A percentile compares a stretch with the other conserved stretches of the same genome.
These are phyloP conservation scores for Iberis pinnata DNA, from an alignment of 345 rosid genomes.

Conservation along the genomic window DNA sequence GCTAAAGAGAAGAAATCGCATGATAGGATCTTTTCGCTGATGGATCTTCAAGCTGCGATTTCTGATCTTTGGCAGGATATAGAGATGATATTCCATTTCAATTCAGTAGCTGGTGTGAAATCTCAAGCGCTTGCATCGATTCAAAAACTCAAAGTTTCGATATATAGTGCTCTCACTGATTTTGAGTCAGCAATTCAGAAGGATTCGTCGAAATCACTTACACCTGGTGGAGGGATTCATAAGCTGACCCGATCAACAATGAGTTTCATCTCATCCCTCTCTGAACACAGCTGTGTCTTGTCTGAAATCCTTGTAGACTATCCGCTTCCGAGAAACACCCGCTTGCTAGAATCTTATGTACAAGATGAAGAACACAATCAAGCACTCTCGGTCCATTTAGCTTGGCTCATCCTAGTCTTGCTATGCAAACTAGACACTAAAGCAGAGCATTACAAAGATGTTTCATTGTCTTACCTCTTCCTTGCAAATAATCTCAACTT, in stretches of 20 bases:
- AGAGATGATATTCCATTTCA: slow-evolving; percentile 52
- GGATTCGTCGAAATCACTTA: slow-evolving; percentile 37
- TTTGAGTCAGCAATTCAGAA: slow-evolving; percentile 53
- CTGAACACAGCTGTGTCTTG: slow-evolving; percentile 44
- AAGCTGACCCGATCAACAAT: slow-evolving; percentile 55
- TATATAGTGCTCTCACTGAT: slow-evolving; percentile 35
- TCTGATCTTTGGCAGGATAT: slow-evolving; percentile 62
- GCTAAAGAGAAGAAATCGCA: slow-evolving; percentile 50
- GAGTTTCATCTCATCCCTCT: slow-evolving; percentile 58
- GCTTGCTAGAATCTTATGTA: slow-evolving; percentile 47
- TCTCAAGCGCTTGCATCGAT: slow-evolving; percentile 48
- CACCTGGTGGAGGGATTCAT: slow-evolving; percentile 68
- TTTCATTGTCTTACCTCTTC: slow-evolving; percentile 65
- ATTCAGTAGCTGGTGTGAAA: slow-evolving; percentile 44
- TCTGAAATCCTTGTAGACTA: slow-evolving; percentile 50
- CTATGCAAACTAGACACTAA: slow-evolving; percentile 76
- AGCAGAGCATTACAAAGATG: slow-evolving; percentile 61
- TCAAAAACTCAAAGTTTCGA: slow-evolving; percentile 46
- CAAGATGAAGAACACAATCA: slow-evolving; percentile 30
- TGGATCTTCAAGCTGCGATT: slow-evolving; percentile 59
- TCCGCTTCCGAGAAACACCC: slow-evolving; percentile 34
- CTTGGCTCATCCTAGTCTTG: slow-evolving; percentile 65
- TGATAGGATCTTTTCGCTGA: slow-evolving; percentile 47
- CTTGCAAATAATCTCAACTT: slow-evolving; percentile 73
- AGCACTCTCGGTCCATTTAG: slow-evolving; percentile 39